Evolutionary conservation across 176 grass and related monocot genomes (phyloP).

Genomic region (maize (Zea mays)): DNA sequence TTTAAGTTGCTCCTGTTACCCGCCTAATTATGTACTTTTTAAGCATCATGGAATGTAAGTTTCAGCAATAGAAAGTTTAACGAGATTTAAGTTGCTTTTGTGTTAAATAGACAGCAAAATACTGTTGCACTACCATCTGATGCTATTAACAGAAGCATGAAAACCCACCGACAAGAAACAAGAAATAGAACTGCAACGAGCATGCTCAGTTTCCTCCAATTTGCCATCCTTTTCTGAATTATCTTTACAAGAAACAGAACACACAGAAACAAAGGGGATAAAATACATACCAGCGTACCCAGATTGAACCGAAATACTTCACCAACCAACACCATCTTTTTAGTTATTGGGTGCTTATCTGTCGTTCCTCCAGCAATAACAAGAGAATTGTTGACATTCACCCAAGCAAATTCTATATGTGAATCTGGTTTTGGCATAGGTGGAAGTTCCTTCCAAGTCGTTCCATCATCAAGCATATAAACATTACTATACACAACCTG

Average conservation of each 20-base stretch:
- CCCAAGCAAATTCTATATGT: slow-evolving; percentile 97
- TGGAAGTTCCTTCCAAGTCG: slow-evolving; percentile 79
- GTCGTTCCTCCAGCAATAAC: slow-evolving; percentile 90
- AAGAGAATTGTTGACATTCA: slow-evolving; percentile 81
- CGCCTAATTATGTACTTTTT: neutral
- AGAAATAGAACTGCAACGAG: neutral
- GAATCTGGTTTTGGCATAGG: slow-evolving; percentile 88
- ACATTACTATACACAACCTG: slow-evolving; percentile 92
- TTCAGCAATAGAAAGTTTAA: neutral
- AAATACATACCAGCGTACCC: slow-evolving; percentile 56
- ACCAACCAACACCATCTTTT: slow-evolving; percentile 88
- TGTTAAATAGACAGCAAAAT: slow-evolving; percentile 1
- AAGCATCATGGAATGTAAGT: neutral
- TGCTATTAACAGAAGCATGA: neutral
- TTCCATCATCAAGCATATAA: slow-evolving; percentile 84
- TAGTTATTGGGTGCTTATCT: slow-evolving; percentile 83
- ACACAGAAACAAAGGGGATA: neutral
- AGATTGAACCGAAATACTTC: slow-evolving; percentile 94
- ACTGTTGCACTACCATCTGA: neutral
- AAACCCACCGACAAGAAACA: neutral
- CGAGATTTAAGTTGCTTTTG: neutral
- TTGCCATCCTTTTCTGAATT: neutral
- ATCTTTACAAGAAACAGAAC: neutral
- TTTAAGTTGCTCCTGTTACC: too few species aligned
- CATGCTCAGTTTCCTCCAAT: neutral